Conservation (phyloP, 2,329 filamentous ascomycete species). For the Clarireedia homoeocarpa region DNA sequence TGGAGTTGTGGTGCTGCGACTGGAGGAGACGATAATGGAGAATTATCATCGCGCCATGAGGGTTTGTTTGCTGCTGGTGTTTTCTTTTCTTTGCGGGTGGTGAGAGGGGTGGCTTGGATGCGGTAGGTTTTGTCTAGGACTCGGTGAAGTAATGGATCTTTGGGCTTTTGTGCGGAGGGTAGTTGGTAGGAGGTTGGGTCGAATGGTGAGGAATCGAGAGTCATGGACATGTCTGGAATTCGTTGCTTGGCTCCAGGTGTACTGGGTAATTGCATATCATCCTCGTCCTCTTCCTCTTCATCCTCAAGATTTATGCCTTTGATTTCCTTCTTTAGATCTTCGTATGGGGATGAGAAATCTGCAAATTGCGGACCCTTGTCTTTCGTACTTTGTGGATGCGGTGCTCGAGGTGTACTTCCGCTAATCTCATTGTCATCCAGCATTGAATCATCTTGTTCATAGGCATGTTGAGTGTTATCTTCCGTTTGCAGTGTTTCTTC, state of each 20-base stretch:
- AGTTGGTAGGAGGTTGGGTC: slow-evolving; percentile 38
- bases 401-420: slow-evolving; percentile 60
- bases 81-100: slow-evolving; percentile 19
- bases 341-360: slow-evolving; percentile 68
- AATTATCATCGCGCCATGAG: slow-evolving; percentile 26
- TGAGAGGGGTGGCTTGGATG: slow-evolving; percentile 83
- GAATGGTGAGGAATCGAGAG: slow-evolving; percentile 51
- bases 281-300: slow-evolving; percentile 33
- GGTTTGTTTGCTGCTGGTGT: slow-evolving; percentile 26
- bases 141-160: slow-evolving; percentile 79
- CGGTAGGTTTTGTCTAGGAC: slow-evolving; percentile 95
- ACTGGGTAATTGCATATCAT: slow-evolving; percentile 31
- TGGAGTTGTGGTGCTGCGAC: slow-evolving; percentile 75
- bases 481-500: slow-evolving; percentile 24
- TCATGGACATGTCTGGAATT: slow-evolving; percentile 55
- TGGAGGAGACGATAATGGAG: slow-evolving; percentile 61
- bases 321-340: slow-evolving; percentile 62
- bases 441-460: slow-evolving; percentile 52
- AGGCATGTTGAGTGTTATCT: slow-evolving; percentile 24
- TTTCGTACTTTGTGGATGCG: slow-evolving; percentile 40
- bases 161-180: slow-evolving; percentile 29
- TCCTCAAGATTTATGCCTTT: slow-evolving; percentile 32
- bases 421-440: slow-evolving; percentile 56
- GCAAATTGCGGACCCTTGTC: slow-evolving; percentile 46
- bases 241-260: slow-evolving; percentile 35